Conservation (phyloP, 441 rosid genomes). For the Aquilaria agallochum region DNA sequence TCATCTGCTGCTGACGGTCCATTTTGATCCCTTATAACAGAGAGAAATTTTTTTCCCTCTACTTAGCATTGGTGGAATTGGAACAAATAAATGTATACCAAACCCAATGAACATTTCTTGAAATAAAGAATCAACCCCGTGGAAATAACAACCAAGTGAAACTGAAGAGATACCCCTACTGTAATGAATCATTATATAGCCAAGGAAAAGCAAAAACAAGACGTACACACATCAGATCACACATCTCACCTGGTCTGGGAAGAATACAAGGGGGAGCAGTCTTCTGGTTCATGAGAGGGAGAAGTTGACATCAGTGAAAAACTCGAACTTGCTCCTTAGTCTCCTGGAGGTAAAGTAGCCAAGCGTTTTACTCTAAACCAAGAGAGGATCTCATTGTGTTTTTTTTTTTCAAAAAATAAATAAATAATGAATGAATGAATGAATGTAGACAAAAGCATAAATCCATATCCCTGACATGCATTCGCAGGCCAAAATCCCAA, state of each 20-base stretch:
- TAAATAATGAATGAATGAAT: too few relatives aligned
- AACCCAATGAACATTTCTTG: neutral
- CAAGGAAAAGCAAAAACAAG: neutral
- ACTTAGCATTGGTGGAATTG: conserved; percentile 7
- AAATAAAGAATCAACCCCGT: neutral
- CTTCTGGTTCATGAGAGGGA: conserved; percentile 42
- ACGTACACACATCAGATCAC: neutral
- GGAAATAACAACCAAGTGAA: neutral
- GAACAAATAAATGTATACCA: neutral
- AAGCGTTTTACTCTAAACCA: conserved; percentile 4
- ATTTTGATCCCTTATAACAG: conserved; percentile 44
- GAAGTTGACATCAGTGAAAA: conserved; percentile 62
- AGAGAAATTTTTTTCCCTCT: neutral
- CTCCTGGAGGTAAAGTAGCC: conserved; percentile 24
- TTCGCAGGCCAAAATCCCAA: too few relatives aligned
- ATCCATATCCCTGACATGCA: too few relatives aligned
- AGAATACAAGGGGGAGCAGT: conserved; percentile 26
- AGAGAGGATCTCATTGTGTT: conserved; percentile 2
- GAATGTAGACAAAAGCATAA: too few relatives aligned
- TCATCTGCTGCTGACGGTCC: conserved; percentile 48
- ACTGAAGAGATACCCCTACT: conserved; percentile 1
- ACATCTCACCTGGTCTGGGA: conserved; percentile 30
- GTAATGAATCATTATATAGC: neutral
- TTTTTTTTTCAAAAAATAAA: too few relatives aligned
- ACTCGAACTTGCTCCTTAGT: conserved; percentile 25